Base-by-base conservation (phyloP, 345 rosid species). In the Pelargonium nanum region DNA sequence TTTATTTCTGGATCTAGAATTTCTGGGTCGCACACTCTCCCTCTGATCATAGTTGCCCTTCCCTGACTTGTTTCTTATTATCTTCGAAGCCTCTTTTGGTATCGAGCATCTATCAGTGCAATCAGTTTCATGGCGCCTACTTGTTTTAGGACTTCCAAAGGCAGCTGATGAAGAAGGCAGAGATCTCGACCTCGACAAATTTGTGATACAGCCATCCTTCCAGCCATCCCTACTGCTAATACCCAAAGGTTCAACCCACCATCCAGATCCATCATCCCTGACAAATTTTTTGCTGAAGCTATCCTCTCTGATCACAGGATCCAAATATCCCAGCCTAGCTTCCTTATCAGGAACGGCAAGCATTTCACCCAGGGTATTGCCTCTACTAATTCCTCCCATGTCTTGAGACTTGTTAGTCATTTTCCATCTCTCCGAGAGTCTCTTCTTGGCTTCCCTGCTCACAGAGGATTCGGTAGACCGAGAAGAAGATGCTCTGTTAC, bases 201-300 rank as follows among this genome's bases (percentile, higher is more conserved):
- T 81, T 50, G 71, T 51, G n/a, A 80, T 63, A 24, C 74, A 64
- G 9, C 74, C 77, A 70, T 85, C 89, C 78, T 85, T 90, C 97
- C 96, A 88, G 48, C 97, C 96, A 81, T 90, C 97, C 72, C 82
- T 80, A 63, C 97, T 94, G 81, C 97, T 90, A 63, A 94, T 94
- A 57, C 96, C 97, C 69, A 86, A 68, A 57, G 97, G 95, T 71
- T 80, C 95, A 58, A 59, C 69, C 50, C 67, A 59, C 21, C 60
- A 72, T 30, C 68, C 51, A 44, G 75, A 58, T 54, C 66, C 71
- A 70, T 57, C 57, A 50, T 54, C 55, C 63, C 55, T 26, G 61
- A 68, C 73, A 67, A 58, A 26, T 57, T 70, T 75, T 48, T 54
- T 62, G 40, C 68, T 71, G 60, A 58, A 63, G 70, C 78, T 74